Evolutionary conservation across 169 alveolate species (phyloP).

Genomic region (Plasmodium vivax): DNA sequence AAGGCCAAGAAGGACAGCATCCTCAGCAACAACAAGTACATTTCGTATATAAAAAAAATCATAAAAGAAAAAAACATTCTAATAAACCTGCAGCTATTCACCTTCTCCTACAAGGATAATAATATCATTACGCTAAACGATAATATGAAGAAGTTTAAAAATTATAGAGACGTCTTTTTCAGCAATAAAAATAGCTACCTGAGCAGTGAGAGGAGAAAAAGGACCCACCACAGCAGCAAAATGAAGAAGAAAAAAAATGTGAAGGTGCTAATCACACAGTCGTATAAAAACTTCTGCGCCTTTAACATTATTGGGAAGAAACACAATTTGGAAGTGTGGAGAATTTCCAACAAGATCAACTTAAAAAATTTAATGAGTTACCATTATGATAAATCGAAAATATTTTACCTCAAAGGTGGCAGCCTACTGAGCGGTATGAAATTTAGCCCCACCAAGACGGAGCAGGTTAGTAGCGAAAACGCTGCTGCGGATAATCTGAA

Average conservation of each 20-base stretch:
- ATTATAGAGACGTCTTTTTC: slow-evolving; percentile 72
- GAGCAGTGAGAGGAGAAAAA: slow-evolving; percentile 31
- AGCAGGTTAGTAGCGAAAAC: not conserved
- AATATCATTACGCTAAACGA: slow-evolving; percentile 70
- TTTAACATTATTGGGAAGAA: slow-evolving; percentile 74
- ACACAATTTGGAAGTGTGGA: slow-evolving; percentile 68
- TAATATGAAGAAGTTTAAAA: slow-evolving; percentile 69
- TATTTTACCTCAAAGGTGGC: slow-evolving; percentile 28
- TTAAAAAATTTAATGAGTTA: slow-evolving; percentile 27
- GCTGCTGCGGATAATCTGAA: not conserved
- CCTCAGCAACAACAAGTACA: slow-evolving; percentile 52
- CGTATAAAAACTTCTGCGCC: slow-evolving; percentile 68
- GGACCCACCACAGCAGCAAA: not conserved
- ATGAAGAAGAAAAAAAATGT: slow-evolving; percentile 42
- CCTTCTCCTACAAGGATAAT: slow-evolving; percentile 73
- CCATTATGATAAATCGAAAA: slow-evolving; percentile 48
- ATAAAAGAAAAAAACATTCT: slow-evolving; percentile 60
- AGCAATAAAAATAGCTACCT: slow-evolving; percentile 7
- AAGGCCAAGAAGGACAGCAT: slow-evolving; percentile 36
- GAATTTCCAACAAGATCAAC: slow-evolving; percentile 34
- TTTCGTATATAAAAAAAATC: slow-evolving; percentile 50
- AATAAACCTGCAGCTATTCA: slow-evolving; percentile 49
- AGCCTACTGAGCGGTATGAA: slow-evolving; percentile 23
- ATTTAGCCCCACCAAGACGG: not conserved
- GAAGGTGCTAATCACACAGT: slow-evolving; percentile 67